Base-by-base conservation (phyloP, 805 yeast species). In the Saturnispora kantuleensis region DNA sequence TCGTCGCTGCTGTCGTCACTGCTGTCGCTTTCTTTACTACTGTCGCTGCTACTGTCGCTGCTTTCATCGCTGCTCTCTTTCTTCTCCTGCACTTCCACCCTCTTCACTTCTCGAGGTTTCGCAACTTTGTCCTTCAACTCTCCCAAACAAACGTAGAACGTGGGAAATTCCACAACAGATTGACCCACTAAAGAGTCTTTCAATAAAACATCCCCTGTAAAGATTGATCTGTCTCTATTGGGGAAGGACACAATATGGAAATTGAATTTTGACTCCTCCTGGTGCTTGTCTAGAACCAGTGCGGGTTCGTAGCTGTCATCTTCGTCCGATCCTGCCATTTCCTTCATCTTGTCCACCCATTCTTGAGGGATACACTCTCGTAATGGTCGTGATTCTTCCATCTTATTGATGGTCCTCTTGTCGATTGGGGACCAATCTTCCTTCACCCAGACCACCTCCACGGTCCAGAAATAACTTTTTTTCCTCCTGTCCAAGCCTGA, bases 151-250 rank as follows among this genome's bases (percentile, higher is more conserved):
- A 82, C 66, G 45, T 66, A 70, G 4, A 87, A 65, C 0, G 88
- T 81, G 0, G 96, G 95, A 52, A 74, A 87, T 57, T 87, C 96
- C 31, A 86, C 68, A 0, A 87, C 84, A 0, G 78, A 68, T 45
- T 70, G 69, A 31, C 77, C 77, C 47, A 65, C 64, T n/a, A 87
- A 52, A 1, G 68, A 66, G 18, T 71, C 74, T 0, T 73, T 73
- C 1, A 84, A 53, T 17, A 65, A 46, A n/a, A 51, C 52, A 1
- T 54, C 59, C 0, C 31, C 26, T 8, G 12, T 58, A 43, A 16
- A 67, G 63, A 12, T n/a, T 7, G 32, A 31, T 15, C 34, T 32
- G 16, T 43, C 42, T 16, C 18, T 31, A n/a, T 32, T 38, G 8
- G 46, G 46, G 21, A 43, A 43, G 11, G 46, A 43, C 33, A 33